Percentiles rank a stretch among this genome's conserved stretches.
Conservation (phyloP, 2,329 filamentous ascomycete species). For the Saccharata proteae region DNA sequence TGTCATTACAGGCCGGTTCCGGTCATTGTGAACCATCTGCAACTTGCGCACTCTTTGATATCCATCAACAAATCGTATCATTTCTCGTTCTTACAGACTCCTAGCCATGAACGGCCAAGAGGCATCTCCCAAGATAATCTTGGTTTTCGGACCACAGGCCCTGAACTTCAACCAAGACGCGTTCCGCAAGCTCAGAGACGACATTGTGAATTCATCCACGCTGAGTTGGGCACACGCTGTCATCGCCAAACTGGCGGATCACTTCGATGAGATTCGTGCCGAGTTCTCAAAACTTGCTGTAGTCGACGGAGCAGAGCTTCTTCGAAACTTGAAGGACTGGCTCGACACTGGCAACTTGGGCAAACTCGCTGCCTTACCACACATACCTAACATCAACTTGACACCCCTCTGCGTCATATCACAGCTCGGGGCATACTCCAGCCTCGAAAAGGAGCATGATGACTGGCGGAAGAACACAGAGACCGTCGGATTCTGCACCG, state of each 20-base stretch:
- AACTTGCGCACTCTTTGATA: too few relatives aligned
- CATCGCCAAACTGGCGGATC: conserved; percentile 5
- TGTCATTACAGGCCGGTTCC: too few relatives aligned
- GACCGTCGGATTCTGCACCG: conserved; percentile 8
- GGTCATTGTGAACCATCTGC: too few relatives aligned
- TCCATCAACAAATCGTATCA: too few relatives aligned
- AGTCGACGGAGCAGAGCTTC: conserved; percentile 1
- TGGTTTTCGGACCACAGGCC: conserved; percentile 5
- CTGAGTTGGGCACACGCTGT: conserved; percentile 5
- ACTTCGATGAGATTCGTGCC: conserved; percentile 4
- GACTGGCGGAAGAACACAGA: conserved; percentile 1
- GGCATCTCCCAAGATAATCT: too few relatives aligned
- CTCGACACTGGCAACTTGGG: not conserved
- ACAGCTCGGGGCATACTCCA: conserved; percentile 26
- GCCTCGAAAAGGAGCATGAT: not conserved
- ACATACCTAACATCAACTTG: conserved; percentile 21
- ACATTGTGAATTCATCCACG: not conserved
- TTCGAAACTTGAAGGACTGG: conserved; percentile 7
- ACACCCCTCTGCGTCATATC: conserved; percentile 26
- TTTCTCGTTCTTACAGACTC: too few relatives aligned
- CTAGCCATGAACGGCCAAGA: too few relatives aligned
- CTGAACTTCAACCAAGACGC: not conserved
- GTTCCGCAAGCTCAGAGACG: not conserved
- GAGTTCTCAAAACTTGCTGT: conserved; percentile 5
- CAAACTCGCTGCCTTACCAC: not conserved